Percentiles rank a stretch among this genome's conserved stretches.
phyloP scores from a whole-genome alignment of 805 yeast genomes.

The Grigorovia yakushimaensis region DNA sequence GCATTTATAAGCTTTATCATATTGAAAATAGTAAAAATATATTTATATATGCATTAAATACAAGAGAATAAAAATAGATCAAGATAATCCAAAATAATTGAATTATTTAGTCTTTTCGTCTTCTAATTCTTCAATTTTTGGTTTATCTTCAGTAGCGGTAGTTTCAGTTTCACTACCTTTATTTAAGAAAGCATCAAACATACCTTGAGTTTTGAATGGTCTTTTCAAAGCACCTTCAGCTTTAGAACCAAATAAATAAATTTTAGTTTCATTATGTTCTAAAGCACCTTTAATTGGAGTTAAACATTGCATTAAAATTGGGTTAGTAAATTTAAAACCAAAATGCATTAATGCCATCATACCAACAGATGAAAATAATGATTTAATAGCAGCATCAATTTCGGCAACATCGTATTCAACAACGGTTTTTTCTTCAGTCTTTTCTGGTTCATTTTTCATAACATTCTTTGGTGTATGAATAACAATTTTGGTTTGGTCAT shows the following conservation, averaged over 20 bases:
- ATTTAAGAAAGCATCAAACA: conserved; percentile 45
- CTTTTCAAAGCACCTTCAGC: conserved; percentile 89
- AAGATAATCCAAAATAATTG: background rate
- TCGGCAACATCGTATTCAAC: conserved; percentile 90
- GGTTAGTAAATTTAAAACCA: conserved; percentile 96
- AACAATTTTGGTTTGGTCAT: conserved; percentile 85
- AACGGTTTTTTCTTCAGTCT: conserved; percentile 84
- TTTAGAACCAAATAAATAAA: conserved; percentile 74
- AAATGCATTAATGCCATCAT: conserved; percentile 98
- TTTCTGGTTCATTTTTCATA: conserved; percentile 69
- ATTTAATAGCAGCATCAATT: conserved; percentile 67
- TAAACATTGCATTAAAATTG: conserved; percentile 87
- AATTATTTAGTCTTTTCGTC: conserved; percentile 2
- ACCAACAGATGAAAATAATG: conserved; percentile 80
- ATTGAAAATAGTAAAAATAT: background rate
- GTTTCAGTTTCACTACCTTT: background rate
- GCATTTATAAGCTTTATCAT: background rate
- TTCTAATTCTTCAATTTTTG: conserved; percentile 8
- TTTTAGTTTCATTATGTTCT: conserved; percentile 83
- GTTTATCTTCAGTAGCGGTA: conserved; percentile 1
- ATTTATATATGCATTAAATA: background rate
- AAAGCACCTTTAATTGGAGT: conserved; percentile 82
- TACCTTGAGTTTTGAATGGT: conserved; percentile 85
- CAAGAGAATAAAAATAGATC: background rate
- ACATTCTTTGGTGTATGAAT: conserved; percentile 78